phyloP scores from a whole-genome alignment of 441 rosid species.

The Hypseocharis bilobata region DNA sequence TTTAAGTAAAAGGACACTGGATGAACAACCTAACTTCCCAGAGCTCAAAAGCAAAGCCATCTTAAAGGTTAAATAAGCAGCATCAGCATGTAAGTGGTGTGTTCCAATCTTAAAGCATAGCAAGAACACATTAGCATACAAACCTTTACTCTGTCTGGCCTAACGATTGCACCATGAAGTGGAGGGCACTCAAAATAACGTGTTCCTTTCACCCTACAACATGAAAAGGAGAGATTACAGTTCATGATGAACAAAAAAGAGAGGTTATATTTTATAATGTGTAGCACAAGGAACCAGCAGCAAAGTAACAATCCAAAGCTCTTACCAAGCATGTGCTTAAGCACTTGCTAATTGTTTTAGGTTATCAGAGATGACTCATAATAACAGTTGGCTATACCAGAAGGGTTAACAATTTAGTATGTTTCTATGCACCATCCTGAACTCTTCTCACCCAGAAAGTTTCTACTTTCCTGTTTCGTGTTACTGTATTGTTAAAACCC shows the following conservation, averaged over 20 bases:
- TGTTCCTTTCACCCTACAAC: conserved; percentile 53
- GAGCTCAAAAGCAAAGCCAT: neutral
- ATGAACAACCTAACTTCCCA: neutral
- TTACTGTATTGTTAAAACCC: neutral
- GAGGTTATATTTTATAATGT: neutral
- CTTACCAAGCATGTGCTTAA: neutral
- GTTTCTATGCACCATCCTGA: neutral
- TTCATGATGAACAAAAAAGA: neutral
- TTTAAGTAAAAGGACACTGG: neutral
- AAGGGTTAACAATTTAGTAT: neutral
- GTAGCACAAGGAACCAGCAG: neutral
- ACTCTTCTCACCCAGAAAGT: neutral
- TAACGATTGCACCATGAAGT: conserved; percentile 51
- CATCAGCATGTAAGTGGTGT: neutral
- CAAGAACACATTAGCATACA: conserved; percentile 12
- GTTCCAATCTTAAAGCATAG: conserved; percentile 7
- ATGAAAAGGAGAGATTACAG: neutral
- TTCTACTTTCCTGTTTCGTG: neutral
- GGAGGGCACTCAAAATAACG: conserved; percentile 52
- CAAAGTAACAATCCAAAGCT: neutral
- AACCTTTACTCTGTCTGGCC: conserved; percentile 72
- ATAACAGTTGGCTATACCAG: neutral
- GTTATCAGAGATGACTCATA: neutral
- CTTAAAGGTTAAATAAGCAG: neutral
- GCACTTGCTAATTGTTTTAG: neutral